Evolutionary conservation across 192 early-diverging fungal genomes (phyloP).

Genomic region (Gryganskiella cystojenkinii): DNA sequence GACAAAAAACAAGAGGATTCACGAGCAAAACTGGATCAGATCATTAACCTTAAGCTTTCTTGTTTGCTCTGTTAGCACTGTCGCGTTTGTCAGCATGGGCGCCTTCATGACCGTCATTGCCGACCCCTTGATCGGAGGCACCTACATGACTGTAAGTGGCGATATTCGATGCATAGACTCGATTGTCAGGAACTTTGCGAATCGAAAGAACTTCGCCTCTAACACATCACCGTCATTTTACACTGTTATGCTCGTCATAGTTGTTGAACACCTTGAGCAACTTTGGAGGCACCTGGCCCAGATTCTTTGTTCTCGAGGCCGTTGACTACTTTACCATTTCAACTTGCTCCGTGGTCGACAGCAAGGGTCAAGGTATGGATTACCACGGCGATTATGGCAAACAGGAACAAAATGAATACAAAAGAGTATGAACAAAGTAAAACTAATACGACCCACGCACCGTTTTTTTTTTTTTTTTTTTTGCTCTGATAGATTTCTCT

Average conservation of each 20-base stretch:
- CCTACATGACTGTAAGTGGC: slow-evolving; percentile 67
- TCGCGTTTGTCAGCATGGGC: slow-evolving; percentile 86
- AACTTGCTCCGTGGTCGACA: slow-evolving; percentile 66
- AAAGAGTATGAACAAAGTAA: not conserved
- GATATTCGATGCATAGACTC: no score
- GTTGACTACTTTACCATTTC: slow-evolving; percentile 91
- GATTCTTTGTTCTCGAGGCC: slow-evolving; percentile 91
- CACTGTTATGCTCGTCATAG: slow-evolving; percentile 16
- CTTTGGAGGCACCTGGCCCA: slow-evolving; percentile 97
- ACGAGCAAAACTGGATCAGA: no score
- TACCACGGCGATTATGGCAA: not conserved
- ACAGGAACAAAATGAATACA: not conserved
- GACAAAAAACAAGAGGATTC: no score
- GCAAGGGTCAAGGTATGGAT: slow-evolving; percentile 34
- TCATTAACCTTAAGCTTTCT: no score
- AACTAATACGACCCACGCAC: not conserved
- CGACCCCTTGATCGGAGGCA: slow-evolving; percentile 94
- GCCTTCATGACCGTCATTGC: slow-evolving; percentile 96
- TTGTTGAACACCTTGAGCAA: slow-evolving; percentile 95
- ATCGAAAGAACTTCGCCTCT: no score
- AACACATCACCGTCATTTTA: no score
- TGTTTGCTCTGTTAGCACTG: slow-evolving; percentile 47
- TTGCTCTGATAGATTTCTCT: slow-evolving; percentile 47
- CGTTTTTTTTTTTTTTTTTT: slow-evolving; percentile 10
- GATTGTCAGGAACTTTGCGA: no score